These are phyloP conservation scores for Hortaea sp. DNA, from an alignment of 2,329 filamentous ascomycete genomes.

Conservation along the genomic window DNA sequence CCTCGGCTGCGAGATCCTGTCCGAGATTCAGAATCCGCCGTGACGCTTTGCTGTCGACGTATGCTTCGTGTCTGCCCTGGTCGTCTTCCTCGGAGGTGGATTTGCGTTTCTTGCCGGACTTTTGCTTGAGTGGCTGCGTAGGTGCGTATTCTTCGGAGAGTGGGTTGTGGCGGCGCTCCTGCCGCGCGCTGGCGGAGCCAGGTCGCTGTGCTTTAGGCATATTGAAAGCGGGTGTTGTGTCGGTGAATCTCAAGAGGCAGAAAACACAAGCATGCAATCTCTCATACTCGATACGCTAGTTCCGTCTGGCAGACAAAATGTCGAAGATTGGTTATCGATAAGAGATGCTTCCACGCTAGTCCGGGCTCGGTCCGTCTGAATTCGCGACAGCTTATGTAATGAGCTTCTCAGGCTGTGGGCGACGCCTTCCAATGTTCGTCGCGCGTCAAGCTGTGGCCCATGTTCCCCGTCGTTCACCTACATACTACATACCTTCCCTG, in stretches of 20 bases:
- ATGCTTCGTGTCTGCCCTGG: slow-evolving; percentile 49
- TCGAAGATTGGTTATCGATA: no score
- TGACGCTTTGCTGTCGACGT: slow-evolving; percentile 80
- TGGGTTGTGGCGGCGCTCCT: slow-evolving; percentile 70
- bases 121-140: slow-evolving; percentile 63
- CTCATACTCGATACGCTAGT: no score
- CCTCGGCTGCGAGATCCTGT: slow-evolving; percentile 78
- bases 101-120: slow-evolving; percentile 50
- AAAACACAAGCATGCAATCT: no score
- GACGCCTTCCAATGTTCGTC: no score
- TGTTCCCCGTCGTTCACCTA: no score
- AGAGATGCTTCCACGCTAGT: no score
- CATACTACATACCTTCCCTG: no score
- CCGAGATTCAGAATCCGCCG: slow-evolving; percentile 83
- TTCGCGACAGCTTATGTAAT: no score
- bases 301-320: no score
- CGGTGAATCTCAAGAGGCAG: background rate
- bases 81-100: slow-evolving; percentile 43
- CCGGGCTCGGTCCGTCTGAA: no score
- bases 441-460: no score
- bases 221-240: slow-evolving; percentile 7
- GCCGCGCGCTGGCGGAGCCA: slow-evolving; percentile 40
- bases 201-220: slow-evolving; percentile 72
- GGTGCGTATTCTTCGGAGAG: slow-evolving; percentile 78
- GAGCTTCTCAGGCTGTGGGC: no score